phyloP scores from a whole-genome alignment of 2,329 filamentous ascomycete species.

The Xylariales sp. region DNA sequence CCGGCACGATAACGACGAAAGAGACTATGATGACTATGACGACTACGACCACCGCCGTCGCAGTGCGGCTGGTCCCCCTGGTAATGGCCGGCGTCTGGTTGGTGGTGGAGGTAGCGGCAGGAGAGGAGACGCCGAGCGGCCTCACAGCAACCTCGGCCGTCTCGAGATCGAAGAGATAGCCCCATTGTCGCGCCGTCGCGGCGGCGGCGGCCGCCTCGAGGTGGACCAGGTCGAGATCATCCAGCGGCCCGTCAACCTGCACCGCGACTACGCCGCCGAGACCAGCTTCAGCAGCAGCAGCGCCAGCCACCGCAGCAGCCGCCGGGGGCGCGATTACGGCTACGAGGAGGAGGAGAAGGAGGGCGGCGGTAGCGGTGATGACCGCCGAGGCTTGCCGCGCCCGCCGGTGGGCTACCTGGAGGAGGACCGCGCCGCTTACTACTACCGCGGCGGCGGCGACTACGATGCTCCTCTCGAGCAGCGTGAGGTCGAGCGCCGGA shows the following conservation, averaged over 20 bases:
- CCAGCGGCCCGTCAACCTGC: not conserved
- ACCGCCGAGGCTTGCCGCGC: too few species aligned
- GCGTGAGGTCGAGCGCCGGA: too few species aligned
- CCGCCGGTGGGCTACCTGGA: too few species aligned
- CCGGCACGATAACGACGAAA: too few species aligned
- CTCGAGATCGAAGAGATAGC: not conserved
- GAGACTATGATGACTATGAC: not conserved
- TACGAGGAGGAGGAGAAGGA: too few species aligned
- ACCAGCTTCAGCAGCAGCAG: not conserved
- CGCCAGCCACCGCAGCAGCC: too few species aligned
- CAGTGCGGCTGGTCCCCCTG: not conserved
- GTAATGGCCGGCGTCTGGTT: not conserved
- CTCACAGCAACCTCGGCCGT: conserved; percentile 1
- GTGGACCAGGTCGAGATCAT: conserved; percentile 1
- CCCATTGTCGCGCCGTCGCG: conserved; percentile 1
- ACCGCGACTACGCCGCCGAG: not conserved
- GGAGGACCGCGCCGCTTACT: too few species aligned
- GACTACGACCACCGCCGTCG: not conserved
- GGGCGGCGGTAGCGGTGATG: too few species aligned
- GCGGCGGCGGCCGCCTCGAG: not conserved
- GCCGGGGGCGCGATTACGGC: too few species aligned
- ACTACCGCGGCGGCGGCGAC: too few species aligned
- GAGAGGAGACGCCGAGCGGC: conserved; percentile 5
- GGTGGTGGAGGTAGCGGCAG: not conserved
- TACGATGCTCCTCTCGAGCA: too few species aligned